Conservation (phyloP, 768 basidiomycete species). For the Macrolepiota albuminosa region DNA sequence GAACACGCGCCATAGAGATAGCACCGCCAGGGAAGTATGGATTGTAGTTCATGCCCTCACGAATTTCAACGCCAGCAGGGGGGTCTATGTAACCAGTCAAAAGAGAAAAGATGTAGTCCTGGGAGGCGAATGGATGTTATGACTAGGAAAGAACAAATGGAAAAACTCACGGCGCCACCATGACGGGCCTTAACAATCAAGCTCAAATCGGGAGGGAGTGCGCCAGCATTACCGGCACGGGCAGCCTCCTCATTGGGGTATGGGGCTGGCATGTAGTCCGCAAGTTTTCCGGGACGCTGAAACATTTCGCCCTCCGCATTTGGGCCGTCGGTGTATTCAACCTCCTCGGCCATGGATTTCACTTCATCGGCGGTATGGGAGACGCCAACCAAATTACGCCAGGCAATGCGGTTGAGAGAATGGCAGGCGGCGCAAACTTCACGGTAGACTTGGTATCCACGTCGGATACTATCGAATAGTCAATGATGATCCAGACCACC, state of each 20-base stretch:
- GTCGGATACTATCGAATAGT: conserved; percentile 65
- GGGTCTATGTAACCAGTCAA: conserved; percentile 97
- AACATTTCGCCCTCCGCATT: conserved; percentile 97
- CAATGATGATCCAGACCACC: conserved; percentile 4
- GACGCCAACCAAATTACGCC: conserved; percentile 98
- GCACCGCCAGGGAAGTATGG: conserved; percentile 99
- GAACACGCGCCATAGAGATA: conserved; percentile 95
- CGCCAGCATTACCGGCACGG: conserved; percentile 89
- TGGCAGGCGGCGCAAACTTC: conserved; percentile 99
- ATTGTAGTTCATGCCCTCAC: conserved; percentile 99
- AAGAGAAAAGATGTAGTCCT: conserved; percentile 98
- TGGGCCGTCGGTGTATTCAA: conserved; percentile 96
- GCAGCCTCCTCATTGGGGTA: conserved; percentile 99
- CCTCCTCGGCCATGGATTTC: conserved; percentile 90
- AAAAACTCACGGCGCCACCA: conserved; percentile 77
- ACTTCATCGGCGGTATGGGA: conserved; percentile 92
- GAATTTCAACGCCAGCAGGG: conserved; percentile 90
- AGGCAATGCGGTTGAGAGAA: conserved; percentile 97
- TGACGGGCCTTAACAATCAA: conserved; percentile 98
- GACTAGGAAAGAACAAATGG: neutral
- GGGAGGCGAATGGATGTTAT: neutral
- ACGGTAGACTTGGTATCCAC: conserved; percentile 96
- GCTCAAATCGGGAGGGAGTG: conserved; percentile 94
- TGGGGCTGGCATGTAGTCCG: conserved; percentile 92
- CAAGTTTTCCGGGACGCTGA: conserved; percentile 95